phyloP scores from a whole-genome alignment of 176 grass and related monocot genomes.

The Hordeum marinum region DNA sequence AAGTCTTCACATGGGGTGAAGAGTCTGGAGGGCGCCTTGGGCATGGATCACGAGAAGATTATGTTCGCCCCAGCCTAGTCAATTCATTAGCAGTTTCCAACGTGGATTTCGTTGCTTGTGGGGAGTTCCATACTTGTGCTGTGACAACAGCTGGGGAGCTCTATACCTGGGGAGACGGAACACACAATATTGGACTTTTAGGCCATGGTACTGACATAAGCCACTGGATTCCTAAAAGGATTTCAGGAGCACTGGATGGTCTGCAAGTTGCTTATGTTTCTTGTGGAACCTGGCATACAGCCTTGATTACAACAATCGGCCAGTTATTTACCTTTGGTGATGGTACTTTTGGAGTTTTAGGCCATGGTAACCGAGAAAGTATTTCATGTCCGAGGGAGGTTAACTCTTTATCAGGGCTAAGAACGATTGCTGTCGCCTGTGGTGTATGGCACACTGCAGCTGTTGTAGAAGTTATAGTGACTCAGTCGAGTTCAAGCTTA shows the following conservation, averaged over 20 bases:
- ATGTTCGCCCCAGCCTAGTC: conserved; percentile 50
- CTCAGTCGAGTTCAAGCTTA: conserved; percentile 60
- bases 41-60: conserved; percentile 70
- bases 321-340: conserved; percentile 94
- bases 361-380: conserved; percentile 73
- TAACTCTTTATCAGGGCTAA: conserved; percentile 75
- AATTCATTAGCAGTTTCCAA: conserved; percentile 55
- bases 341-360: conserved; percentile 95
- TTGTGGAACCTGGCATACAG: conserved; percentile 98
- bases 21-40: conserved; percentile 88
- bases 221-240: conserved; percentile 98
- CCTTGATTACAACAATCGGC: conserved; percentile 70
- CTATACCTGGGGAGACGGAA: conserved; percentile 94
- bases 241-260: conserved; percentile 73
- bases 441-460: conserved; percentile 96
- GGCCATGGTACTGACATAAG: conserved; percentile 76
- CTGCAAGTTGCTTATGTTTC: conserved; percentile 70
- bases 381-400: conserved; percentile 70
- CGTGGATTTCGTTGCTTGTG: conserved; percentile 70
- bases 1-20: conserved; percentile 97
- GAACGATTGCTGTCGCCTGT: conserved; percentile 79
- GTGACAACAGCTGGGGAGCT: conserved; percentile 76
- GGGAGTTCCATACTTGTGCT: conserved; percentile 95
- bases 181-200: conserved; percentile 82
- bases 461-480: conserved; percentile 79